phyloP scores from a whole-genome alignment of 2,329 filamentous ascomycete genomes.

The Daldinia eschscholtzii region DNA sequence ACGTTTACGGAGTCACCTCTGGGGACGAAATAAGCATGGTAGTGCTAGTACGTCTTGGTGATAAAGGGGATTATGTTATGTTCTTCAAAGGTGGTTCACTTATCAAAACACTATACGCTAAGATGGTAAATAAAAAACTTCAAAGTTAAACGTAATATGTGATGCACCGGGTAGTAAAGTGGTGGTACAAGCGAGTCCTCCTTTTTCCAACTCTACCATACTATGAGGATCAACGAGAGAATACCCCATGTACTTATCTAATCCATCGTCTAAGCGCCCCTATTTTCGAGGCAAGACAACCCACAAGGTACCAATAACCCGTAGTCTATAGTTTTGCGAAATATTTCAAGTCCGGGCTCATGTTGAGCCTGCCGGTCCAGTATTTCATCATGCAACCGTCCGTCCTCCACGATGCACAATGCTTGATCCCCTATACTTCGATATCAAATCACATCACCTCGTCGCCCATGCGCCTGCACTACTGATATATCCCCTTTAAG shows the following conservation, averaged over 20 bases:
- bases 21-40: too few species aligned
- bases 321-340: slow-evolving; percentile 33
- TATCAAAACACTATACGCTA: not conserved
- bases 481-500: slow-evolving; percentile 6
- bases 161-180: slow-evolving; percentile 23
- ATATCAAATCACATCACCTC: slow-evolving; percentile 16
- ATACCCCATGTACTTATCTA: slow-evolving; percentile 13
- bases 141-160: slow-evolving; percentile 13
- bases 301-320: slow-evolving; percentile 17
- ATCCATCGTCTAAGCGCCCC: slow-evolving; percentile 31
- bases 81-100: not conserved
- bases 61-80: too few species aligned
- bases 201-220: slow-evolving; percentile 12
- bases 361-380: slow-evolving; percentile 6
- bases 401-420: not conserved
- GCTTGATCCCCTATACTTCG: not conserved
- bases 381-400: slow-evolving; percentile 18
- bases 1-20: too few species aligned
- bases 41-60: too few species aligned
- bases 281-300: slow-evolving; percentile 13
- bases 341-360: slow-evolving; percentile 13
- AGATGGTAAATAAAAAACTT: slow-evolving; percentile 8
- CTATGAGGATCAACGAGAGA: slow-evolving; percentile 22
- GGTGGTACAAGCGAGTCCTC: slow-evolving; percentile 26
- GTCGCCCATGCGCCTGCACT: not conserved